A percentile compares a stretch with the other conserved stretches of the same genome.
These are phyloP conservation scores for Podosphaera aphanis DNA, from an alignment of 2,329 filamentous ascomycete species.

Conservation along the genomic window DNA sequence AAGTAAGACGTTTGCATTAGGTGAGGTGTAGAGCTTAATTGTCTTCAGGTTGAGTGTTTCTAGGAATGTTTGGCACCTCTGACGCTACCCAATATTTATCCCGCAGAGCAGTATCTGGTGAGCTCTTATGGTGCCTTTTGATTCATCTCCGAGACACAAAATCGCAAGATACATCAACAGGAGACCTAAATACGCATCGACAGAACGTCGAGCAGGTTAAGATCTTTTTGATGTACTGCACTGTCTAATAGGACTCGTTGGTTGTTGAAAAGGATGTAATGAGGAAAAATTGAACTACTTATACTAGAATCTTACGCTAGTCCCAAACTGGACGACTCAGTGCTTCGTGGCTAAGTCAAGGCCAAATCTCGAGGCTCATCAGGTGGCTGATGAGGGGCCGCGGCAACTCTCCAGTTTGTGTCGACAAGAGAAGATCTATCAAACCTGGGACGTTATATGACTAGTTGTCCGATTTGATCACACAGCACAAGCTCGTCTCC, in stretches of 20 bases:
- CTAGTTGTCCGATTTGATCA: not conserved
- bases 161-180: slow-evolving; percentile 41
- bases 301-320: not conserved
- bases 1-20: too few relatives aligned
- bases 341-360: not conserved
- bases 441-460: not conserved
- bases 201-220: slow-evolving; percentile 45
- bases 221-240: slow-evolving; percentile 46
- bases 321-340: too few relatives aligned
- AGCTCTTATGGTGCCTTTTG: slow-evolving; percentile 32
- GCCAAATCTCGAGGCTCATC: not conserved
- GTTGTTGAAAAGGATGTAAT: slow-evolving; percentile 20
- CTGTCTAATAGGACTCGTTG: slow-evolving; percentile 70
- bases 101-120: slow-evolving; percentile 25
- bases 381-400: too few relatives aligned
- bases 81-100: slow-evolving; percentile 57
- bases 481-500: not conserved
- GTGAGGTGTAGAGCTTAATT: too few relatives aligned
- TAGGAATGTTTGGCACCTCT: slow-evolving; percentile 54
- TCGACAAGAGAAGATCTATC: not conserved
- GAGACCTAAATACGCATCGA: slow-evolving; percentile 27
- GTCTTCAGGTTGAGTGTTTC: too few relatives aligned
- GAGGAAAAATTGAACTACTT: slow-evolving; percentile 1
- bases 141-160: slow-evolving; percentile 32
- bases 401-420: too few relatives aligned